Evolutionary conservation across 169 alveolate species (phyloP).

Genomic region (Cardiosporidium cionae): DNA sequence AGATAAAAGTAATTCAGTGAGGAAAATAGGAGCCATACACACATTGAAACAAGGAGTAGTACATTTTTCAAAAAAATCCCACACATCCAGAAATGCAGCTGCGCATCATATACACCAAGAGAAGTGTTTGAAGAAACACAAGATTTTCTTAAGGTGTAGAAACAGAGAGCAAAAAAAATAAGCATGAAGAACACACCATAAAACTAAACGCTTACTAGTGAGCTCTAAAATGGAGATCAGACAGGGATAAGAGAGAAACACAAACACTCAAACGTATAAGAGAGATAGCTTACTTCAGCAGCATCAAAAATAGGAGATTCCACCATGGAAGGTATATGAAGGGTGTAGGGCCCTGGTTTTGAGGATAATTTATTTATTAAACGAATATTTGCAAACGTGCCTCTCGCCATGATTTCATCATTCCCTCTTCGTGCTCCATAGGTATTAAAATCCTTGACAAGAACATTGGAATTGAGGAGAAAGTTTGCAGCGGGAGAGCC

Average conservation of each 20-base stretch:
- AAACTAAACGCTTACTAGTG: neutral
- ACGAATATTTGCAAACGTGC: constrained; percentile 93
- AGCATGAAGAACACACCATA: neutral
- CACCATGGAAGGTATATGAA: constrained; percentile 78
- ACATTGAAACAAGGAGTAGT: neutral
- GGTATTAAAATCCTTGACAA: constrained; percentile 82
- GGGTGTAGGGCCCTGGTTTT: constrained; percentile 84
- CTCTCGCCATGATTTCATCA: constrained; percentile 88
- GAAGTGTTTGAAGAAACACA: too few species aligned
- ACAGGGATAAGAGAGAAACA: neutral
- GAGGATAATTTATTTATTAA: constrained; percentile 80
- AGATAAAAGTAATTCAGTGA: neutral
- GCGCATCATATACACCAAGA: too few species aligned
- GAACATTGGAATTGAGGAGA: constrained; percentile 68
- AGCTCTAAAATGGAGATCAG: neutral
- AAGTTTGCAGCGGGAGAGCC: constrained; percentile 83
- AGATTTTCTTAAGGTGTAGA: too few species aligned
- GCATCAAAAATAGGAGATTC: constrained; percentile 83
- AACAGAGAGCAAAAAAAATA: neutral
- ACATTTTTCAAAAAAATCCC: neutral
- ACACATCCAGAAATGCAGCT: too few species aligned
- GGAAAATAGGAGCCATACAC: neutral
- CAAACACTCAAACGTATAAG: neutral
- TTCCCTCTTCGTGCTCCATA: constrained; percentile 96
- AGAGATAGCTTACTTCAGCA: constrained; percentile 53